Evolutionary conservation across 2,329 filamentous ascomycete species (phyloP), one percentile per base, ranked within the genome.

Genomic region (Penicillium sp.): DNA sequence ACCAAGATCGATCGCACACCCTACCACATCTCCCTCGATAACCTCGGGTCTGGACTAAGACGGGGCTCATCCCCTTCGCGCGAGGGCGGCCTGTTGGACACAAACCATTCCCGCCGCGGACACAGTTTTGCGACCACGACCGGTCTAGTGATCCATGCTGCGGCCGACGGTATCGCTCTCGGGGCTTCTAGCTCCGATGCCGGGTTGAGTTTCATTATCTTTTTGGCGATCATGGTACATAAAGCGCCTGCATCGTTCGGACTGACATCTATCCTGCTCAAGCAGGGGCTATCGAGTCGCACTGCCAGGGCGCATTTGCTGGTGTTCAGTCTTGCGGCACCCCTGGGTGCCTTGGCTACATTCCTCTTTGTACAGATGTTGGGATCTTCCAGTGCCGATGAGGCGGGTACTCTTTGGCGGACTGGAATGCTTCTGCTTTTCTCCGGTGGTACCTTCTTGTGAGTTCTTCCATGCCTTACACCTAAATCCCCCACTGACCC

Each of bases 211-310:
- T 86, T 97, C 56, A 90, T 99, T 64, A 91, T 99, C 38, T 99
- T 99, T 72, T 76, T 96, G 39, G 94, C 94, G 10, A 94, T 99
- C 63, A 95, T 99, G 90, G 85, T 97, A 5, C 94, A 99, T 75
- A 99, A 97, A 77, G 93, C 92, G 1, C 93, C 92, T 0, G 94
- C 94, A 1, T 92, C 94, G 0, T 99, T 99, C 76, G 94, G 94
- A 0, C 78, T 99, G 45, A 97, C 93, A 0, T 92, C 92, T 1
- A 85, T 97, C 2, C 77, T 99, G 44, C 79, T 99, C 44, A 95
- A 93, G 72, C 92, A 97, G 69, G 94, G 94, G 0, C 79, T 97
- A 1, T 91, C 90, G 11, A 97, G 95, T 73, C 86, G 93, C 42
- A 87, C 87, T 9, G 91, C 92, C 1, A 82, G 93, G 54, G 88